These are phyloP conservation scores for Pseudohalonectria lignicola DNA, from an alignment of 2,329 filamentous ascomycete genomes.

Conservation along the genomic window DNA sequence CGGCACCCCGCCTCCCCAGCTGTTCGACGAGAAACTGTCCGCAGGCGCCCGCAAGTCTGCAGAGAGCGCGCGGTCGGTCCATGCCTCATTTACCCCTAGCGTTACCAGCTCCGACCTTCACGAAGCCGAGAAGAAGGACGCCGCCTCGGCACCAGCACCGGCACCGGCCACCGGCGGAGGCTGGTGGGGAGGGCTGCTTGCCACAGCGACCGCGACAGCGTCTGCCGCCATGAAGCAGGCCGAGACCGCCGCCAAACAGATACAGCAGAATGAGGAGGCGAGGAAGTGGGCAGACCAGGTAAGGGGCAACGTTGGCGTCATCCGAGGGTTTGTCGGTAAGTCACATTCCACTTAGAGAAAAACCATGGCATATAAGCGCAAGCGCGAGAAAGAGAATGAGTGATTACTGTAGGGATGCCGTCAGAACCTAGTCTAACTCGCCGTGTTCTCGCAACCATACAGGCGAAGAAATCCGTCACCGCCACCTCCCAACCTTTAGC, in stretches of 20 bases:
- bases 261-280: slow-evolving; percentile 92
- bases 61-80: slow-evolving; percentile 63
- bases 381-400: no score
- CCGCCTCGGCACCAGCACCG: slow-evolving; percentile 16
- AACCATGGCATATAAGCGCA: no score
- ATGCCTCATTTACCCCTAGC: slow-evolving; percentile 60
- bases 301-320: slow-evolving; percentile 50
- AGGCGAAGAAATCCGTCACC: slow-evolving; percentile 80
- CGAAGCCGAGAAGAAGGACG: slow-evolving; percentile 43
- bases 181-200: slow-evolving; percentile 83
- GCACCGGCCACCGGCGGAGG: slow-evolving; percentile 45
- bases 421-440: neutral
- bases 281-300: slow-evolving; percentile 95
- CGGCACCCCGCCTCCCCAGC: slow-evolving; percentile 34
- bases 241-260: slow-evolving; percentile 85
- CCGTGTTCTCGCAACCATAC: slow-evolving; percentile 4
- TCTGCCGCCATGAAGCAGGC: slow-evolving; percentile 84
- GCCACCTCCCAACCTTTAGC: slow-evolving; percentile 88
- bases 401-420: no score
- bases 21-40: slow-evolving; percentile 54
- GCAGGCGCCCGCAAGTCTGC: slow-evolving; percentile 54
- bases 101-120: slow-evolving; percentile 52
- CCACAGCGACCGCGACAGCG: slow-evolving; percentile 54
- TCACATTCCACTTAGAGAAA: no score
- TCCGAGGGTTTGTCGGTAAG: slow-evolving; percentile 3